Conservation (phyloP, 768 basidiomycete genomes). For the Rhizopogon vinicolor region DNA sequence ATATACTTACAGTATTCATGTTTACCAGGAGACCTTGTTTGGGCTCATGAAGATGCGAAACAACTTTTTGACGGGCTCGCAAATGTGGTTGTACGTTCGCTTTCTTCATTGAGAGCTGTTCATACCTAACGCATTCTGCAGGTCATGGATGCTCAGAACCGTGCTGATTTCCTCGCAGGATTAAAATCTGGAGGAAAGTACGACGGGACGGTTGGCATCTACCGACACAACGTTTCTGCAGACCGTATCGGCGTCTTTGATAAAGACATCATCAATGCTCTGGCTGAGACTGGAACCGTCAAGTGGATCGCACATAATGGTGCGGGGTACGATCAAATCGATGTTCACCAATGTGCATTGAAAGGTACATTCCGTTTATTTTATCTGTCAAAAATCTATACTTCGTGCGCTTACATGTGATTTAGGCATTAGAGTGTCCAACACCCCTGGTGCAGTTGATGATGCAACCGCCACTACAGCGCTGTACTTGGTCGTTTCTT, state of each 20-base stretch:
- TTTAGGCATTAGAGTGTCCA: slow-evolving; percentile 65
- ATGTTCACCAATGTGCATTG: slow-evolving; percentile 67
- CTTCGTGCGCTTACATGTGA: neutral
- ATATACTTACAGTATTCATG: neutral
- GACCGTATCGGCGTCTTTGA: slow-evolving; percentile 73
- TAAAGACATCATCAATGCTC: slow-evolving; percentile 63
- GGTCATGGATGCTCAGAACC: slow-evolving; percentile 54
- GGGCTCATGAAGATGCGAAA: slow-evolving; percentile 75
- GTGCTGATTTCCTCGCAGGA: slow-evolving; percentile 64
- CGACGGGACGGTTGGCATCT: slow-evolving; percentile 67
- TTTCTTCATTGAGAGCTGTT: neutral
- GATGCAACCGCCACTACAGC: slow-evolving; percentile 90
- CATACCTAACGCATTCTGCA: slow-evolving; percentile 14
- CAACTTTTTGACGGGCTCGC: slow-evolving; percentile 62
- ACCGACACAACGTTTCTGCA: slow-evolving; percentile 68
- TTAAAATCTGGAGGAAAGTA: slow-evolving; percentile 70
- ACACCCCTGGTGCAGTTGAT: slow-evolving; percentile 87
- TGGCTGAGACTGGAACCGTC: slow-evolving; percentile 51
- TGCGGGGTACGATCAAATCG: slow-evolving; percentile 89
- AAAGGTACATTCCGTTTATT: slow-evolving; percentile 41
- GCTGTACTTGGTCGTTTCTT: slow-evolving; percentile 75
- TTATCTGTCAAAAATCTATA: neutral
- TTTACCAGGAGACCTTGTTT: slow-evolving; percentile 59
- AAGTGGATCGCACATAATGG: slow-evolving; percentile 93
- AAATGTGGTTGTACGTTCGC: slow-evolving; percentile 65